Conservation (phyloP, 2,329 filamentous ascomycete species). For the Emergomyces orientalis region DNA sequence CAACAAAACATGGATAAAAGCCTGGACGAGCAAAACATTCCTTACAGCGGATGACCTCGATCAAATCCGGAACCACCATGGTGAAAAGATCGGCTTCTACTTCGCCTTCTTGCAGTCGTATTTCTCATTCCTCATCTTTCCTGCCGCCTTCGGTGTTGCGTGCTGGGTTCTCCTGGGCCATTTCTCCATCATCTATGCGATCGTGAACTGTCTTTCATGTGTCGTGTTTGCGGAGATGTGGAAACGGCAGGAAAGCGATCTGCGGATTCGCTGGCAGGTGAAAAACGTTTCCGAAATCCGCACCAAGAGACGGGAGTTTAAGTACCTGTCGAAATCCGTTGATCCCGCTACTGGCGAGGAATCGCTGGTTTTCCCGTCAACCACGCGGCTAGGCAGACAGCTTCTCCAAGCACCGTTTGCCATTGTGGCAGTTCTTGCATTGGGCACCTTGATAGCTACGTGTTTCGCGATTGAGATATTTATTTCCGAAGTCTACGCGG, state of each 20-base stretch:
- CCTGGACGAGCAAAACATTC: constrained; percentile 63
- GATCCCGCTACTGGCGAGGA: constrained; percentile 77
- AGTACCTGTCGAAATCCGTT: constrained; percentile 63
- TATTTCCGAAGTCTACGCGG: constrained; percentile 85
- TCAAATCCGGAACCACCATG: constrained; percentile 65
- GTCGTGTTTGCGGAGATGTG: constrained; percentile 89
- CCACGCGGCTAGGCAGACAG: constrained; percentile 67
- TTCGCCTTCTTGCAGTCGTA: constrained; percentile 91
- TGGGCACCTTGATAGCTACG: constrained; percentile 73
- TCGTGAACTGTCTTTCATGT: constrained; percentile 74
- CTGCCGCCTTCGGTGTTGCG: constrained; percentile 64
- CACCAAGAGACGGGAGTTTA: constrained; percentile 65
- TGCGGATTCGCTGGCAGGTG: constrained; percentile 82
- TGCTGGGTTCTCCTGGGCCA: constrained; percentile 75
- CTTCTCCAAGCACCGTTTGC: constrained; percentile 79
- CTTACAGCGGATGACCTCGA: constrained; percentile 59
- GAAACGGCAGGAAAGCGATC: constrained; percentile 84
- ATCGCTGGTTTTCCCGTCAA: constrained; percentile 63
- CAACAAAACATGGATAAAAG: constrained; percentile 66
- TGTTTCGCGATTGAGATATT: constrained; percentile 94
- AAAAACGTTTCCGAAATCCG: constrained; percentile 76
- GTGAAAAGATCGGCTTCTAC: constrained; percentile 81
- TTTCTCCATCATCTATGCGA: constrained; percentile 72
- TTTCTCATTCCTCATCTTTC: constrained; percentile 75
- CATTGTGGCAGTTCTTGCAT: constrained; percentile 56